Evolutionary conservation across 768 basidiomycete genomes (phyloP).

Genomic region (Lentinula detonsa): DNA sequence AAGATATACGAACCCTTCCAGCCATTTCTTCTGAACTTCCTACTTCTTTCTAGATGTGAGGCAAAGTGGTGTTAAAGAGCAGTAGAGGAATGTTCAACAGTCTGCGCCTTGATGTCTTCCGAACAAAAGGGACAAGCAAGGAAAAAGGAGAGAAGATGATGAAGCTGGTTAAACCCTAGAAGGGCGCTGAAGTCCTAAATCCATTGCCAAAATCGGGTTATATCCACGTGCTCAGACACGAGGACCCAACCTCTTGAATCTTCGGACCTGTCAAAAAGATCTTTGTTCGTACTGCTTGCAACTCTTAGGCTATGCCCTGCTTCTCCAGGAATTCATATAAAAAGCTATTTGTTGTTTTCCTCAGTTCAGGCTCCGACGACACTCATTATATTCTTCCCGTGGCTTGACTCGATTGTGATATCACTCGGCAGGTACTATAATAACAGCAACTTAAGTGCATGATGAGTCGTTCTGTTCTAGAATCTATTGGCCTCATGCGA

Average conservation of each 20-base stretch:
- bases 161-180: neutral
- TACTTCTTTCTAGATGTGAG: neutral
- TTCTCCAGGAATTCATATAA: too few species aligned
- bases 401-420: too few species aligned
- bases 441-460: too few species aligned
- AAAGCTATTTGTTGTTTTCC: too few species aligned
- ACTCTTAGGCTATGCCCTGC: too few species aligned
- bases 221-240: neutral
- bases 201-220: neutral
- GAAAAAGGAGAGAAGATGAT: neutral
- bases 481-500: too few species aligned
- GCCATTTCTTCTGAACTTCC: conserved; percentile 22
- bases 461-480: too few species aligned
- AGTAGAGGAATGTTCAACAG: neutral
- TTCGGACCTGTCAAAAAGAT: too few species aligned
- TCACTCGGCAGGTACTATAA: too few species aligned
- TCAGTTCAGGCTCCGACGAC: too few species aligned
- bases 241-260: neutral
- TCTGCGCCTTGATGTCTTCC: neutral
- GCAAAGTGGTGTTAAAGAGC: neutral
- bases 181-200: neutral
- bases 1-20: conserved; percentile 25
- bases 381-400: too few species aligned
- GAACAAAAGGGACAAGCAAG: neutral
- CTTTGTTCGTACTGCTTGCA: too few species aligned